These are phyloP conservation scores for Trametes villosa DNA, from an alignment of 768 basidiomycete species.

Conservation along the genomic window DNA sequence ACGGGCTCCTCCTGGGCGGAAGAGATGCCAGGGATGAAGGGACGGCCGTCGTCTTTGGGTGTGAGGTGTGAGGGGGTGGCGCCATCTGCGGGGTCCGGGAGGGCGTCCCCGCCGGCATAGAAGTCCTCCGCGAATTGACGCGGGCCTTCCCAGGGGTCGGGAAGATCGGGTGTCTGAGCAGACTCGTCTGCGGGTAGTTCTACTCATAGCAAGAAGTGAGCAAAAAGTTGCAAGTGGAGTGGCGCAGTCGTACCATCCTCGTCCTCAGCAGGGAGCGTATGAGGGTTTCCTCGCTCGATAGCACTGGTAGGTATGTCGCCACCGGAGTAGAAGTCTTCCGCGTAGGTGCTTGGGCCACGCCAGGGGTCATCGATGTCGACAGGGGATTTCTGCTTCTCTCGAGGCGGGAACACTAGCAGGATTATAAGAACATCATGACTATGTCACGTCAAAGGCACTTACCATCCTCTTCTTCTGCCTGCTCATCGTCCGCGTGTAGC, in stretches of 20 bases:
- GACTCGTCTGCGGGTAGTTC: conserved; percentile 8
- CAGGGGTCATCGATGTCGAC: conserved; percentile 45
- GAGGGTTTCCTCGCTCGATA: conserved; percentile 22
- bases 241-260: conserved; percentile 11
- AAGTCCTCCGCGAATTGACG: conserved; percentile 46
- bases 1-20: not conserved
- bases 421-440: not conserved
- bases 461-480: conserved; percentile 45
- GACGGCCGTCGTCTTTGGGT: conserved; percentile 20
- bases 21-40: conserved; percentile 25
- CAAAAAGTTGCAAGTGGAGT: conserved; percentile 1
- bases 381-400: conserved; percentile 10
- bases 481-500: conserved; percentile 42
- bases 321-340: conserved; percentile 50
- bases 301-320: conserved; percentile 38
- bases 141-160: conserved; percentile 47
- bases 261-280: conserved; percentile 36
- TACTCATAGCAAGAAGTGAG: conserved; percentile 15
- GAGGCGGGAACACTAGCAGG: conserved; percentile 8
- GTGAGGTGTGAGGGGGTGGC: conserved; percentile 32
- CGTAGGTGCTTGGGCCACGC: conserved; percentile 43
- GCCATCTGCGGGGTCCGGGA: not conserved
- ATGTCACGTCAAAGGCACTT: not conserved
- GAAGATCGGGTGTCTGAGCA: conserved; percentile 31
- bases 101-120: conserved; percentile 47